Evolutionary conservation across 1,284 basidiomycete species (phyloP).

Genomic region (Wolfiporia cocos): DNA sequence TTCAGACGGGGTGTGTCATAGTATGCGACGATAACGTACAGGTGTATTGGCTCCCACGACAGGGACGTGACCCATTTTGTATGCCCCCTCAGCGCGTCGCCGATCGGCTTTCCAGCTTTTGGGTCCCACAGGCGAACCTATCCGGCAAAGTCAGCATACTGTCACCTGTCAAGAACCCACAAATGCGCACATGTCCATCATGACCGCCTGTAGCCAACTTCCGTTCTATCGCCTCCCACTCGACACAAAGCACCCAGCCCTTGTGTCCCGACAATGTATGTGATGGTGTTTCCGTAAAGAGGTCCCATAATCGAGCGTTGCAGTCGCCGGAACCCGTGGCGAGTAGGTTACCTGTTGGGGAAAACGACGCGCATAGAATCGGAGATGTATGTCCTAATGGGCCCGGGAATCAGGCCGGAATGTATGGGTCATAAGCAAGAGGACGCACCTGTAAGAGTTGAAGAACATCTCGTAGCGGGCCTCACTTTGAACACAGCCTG

Average conservation of each 20-base stretch:
- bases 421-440: slow-evolving; percentile 11
- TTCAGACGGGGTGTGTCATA: slow-evolving; percentile 2
- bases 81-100: slow-evolving; percentile 86
- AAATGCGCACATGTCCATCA: slow-evolving; percentile 70
- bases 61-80: slow-evolving; percentile 97
- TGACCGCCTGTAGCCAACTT: slow-evolving; percentile 89
- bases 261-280: slow-evolving; percentile 86
- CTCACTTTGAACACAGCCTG: slow-evolving; percentile 95
- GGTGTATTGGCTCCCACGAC: slow-evolving; percentile 94
- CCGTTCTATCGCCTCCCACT: slow-evolving; percentile 93
- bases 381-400: slow-evolving; percentile 81
- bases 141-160: neutral
- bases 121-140: slow-evolving; percentile 88
- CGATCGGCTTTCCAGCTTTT: slow-evolving; percentile 78
- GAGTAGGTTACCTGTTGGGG: slow-evolving; percentile 85
- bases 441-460: slow-evolving; percentile 73
- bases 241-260: slow-evolving; percentile 95
- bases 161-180: neutral
- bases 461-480: slow-evolving; percentile 90
- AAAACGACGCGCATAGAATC: slow-evolving; percentile 94
- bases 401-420: neutral
- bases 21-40: slow-evolving; percentile 38
- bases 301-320: slow-evolving; percentile 91
- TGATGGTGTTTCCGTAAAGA: slow-evolving; percentile 89
- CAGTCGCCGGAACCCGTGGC: slow-evolving; percentile 97